Conservation (phyloP, 2,329 filamentous ascomycete species). For the Fusarium robinianum region DNA sequence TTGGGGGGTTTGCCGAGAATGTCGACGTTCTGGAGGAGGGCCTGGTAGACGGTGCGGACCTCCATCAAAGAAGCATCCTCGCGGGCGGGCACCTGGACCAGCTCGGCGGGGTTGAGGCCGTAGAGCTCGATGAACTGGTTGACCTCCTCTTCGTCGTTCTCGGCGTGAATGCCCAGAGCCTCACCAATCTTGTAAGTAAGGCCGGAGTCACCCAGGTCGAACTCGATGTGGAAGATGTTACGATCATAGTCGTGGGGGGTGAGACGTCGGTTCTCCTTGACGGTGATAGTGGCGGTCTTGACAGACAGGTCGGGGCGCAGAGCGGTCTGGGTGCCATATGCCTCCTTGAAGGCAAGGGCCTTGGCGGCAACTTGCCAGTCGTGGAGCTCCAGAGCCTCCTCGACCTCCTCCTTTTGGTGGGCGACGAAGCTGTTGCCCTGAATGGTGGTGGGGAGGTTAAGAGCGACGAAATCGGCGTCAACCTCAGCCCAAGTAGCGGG, state of each 20-base stretch:
- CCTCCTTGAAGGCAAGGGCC: slow-evolving; percentile 91
- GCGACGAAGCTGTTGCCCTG: slow-evolving; percentile 80
- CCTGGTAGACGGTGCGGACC: slow-evolving; percentile 90
- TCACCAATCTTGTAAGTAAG: slow-evolving; percentile 97
- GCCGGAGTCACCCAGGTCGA: slow-evolving; percentile 88
- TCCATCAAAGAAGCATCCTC: slow-evolving; percentile 77
- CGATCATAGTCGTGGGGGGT: slow-evolving; percentile 89
- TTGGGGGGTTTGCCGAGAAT: slow-evolving; percentile 97
- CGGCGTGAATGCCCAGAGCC: slow-evolving; percentile 92
- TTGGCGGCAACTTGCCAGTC: slow-evolving; percentile 86
- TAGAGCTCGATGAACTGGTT: slow-evolving; percentile 88
- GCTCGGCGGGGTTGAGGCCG: slow-evolving; percentile 76
- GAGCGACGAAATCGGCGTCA: slow-evolving; percentile 55
- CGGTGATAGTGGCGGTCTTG: slow-evolving; percentile 84
- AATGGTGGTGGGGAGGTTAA: slow-evolving; percentile 65
- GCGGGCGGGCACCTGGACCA: slow-evolving; percentile 90
- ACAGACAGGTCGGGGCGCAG: slow-evolving; percentile 85
- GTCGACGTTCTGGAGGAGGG: slow-evolving; percentile 88
- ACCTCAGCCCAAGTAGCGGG: slow-evolving; percentile 80
- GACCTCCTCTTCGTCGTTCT: slow-evolving; percentile 83
- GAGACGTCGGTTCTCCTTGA: slow-evolving; percentile 93
- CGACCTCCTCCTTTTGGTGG: slow-evolving; percentile 76
- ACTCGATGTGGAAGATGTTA: slow-evolving; percentile 99
- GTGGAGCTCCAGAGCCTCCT: slow-evolving; percentile 67
- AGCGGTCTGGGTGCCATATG: slow-evolving; percentile 72